A percentile compares a stretch with the other conserved stretches of the same genome.
Evolutionary conservation across 495 filamentous ascomycete species (phyloP).

Genomic region (Penicillium pulvis): DNA sequence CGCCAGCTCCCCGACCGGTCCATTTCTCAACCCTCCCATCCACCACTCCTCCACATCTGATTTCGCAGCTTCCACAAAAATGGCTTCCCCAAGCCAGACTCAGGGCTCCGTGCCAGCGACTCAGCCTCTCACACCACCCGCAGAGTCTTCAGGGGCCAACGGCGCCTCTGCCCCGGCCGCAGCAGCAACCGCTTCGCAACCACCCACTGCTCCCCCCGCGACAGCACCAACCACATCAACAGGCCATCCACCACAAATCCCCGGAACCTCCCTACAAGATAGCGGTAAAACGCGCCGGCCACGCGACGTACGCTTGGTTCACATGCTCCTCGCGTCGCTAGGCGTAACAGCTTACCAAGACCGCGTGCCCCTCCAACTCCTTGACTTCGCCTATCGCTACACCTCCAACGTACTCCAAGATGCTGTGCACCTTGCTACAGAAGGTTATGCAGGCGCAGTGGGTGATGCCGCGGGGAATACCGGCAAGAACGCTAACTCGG

Average conservation of each 20-base stretch:
- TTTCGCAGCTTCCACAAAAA: conserved; percentile 15
- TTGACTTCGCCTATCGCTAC: conserved; percentile 96
- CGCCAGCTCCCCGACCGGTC: neutral
- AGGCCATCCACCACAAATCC: conserved; percentile 42
- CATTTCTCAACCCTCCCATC: conserved; percentile 6
- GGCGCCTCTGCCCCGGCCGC: conserved; percentile 23
- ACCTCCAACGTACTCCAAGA: conserved; percentile 54
- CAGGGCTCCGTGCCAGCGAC: conserved; percentile 38
- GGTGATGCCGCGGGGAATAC: conserved; percentile 22
- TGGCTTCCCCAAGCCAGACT: conserved; percentile 46
- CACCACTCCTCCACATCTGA: conserved; percentile 7
- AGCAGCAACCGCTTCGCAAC: conserved; percentile 25
- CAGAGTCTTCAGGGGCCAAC: conserved; percentile 38
- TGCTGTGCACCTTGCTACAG: conserved; percentile 53
- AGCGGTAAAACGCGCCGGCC: conserved; percentile 70
- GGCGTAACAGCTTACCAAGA: conserved; percentile 91
- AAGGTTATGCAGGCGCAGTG: conserved; percentile 50
- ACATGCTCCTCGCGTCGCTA: conserved; percentile 84
- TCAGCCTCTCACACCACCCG: conserved; percentile 49
- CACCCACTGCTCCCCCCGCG: conserved; percentile 13
- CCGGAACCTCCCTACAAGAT: conserved; percentile 61
- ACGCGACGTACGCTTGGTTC: conserved; percentile 86
- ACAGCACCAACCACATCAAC: conserved; percentile 30
- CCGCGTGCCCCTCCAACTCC: conserved; percentile 88
- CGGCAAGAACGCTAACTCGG: conserved; percentile 23